Conservation (phyloP, 352 stramenopile genomes). For the Phytophthora sojae region DNA sequence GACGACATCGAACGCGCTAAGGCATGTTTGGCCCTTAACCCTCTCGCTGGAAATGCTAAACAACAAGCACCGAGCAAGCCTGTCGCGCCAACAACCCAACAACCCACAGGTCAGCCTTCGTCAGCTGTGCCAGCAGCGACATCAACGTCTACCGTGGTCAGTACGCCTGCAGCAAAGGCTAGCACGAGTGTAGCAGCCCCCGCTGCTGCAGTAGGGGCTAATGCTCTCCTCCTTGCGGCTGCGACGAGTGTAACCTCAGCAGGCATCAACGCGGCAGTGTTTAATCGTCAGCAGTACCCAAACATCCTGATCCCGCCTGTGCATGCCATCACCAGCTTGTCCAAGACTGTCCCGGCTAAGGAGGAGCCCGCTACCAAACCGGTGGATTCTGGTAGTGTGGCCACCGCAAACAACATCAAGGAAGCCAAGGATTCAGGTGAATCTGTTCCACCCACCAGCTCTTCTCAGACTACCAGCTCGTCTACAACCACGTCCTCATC, state of each 20-base stretch:
- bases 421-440: constrained; percentile 16
- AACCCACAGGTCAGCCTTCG: constrained; percentile 7
- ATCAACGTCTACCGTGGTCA: constrained; percentile 8
- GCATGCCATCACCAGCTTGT: constrained; percentile 10
- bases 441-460: constrained; percentile 1
- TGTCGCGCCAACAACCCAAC: constrained; percentile 3
- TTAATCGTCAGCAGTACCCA: constrained; percentile 61
- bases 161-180: constrained; percentile 3
- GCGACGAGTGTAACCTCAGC: constrained; percentile 14
- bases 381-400: not conserved
- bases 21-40: constrained; percentile 51
- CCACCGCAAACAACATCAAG: constrained; percentile 12
- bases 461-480: constrained; percentile 5
- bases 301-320: constrained; percentile 63
- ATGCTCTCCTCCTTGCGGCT: constrained; percentile 25
- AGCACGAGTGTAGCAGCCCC: constrained; percentile 1
- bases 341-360: constrained; percentile 27
- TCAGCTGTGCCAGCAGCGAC: constrained; percentile 11
- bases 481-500: constrained; percentile 2
- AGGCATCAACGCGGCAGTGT: constrained; percentile 43
- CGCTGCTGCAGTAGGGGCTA: constrained; percentile 18
- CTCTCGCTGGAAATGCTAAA: constrained; percentile 27
- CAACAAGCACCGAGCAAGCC: constrained; percentile 16
- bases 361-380: constrained; percentile 13
- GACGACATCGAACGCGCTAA: constrained; percentile 82